Evolutionary conservation across 2,329 filamentous ascomycete species (phyloP).

Genomic region (Fusarium burgessii): DNA sequence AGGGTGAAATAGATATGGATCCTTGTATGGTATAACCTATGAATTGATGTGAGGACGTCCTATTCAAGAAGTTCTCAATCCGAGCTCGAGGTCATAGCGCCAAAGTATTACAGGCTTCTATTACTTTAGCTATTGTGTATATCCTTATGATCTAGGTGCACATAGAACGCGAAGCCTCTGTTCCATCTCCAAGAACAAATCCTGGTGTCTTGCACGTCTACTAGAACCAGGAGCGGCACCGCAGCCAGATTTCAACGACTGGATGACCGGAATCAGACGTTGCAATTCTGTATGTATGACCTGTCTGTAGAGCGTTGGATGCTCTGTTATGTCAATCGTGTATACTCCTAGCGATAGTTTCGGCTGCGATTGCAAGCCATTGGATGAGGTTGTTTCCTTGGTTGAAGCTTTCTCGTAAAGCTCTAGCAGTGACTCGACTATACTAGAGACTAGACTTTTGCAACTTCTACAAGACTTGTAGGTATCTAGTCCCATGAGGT

Average conservation of each 20-base stretch:
- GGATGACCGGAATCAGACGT: neutral
- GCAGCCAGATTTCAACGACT: neutral
- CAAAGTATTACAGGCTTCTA: fast-evolving
- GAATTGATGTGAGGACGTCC: neutral
- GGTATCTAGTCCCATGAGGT: neutral
- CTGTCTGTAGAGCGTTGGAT: neutral
- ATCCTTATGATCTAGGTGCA: neutral
- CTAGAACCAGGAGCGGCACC: fast-evolving
- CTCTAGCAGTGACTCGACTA: neutral
- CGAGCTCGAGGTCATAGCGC: too few species aligned
- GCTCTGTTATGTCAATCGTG: neutral
- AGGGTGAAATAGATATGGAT: fast-evolving
- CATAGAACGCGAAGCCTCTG: neutral
- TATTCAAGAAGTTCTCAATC: too few species aligned
- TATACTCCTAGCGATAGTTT: neutral
- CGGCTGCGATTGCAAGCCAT: neutral
- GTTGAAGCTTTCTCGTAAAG: neutral
- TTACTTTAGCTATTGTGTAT: fast-evolving
- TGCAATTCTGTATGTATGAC: neutral
- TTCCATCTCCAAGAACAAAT: neutral
- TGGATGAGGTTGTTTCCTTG: neutral
- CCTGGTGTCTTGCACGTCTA: neutral
- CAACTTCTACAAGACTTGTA: neutral
- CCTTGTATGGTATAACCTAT: neutral
- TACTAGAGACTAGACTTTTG: neutral